Base-by-base conservation (phyloP, 805 yeast genomes). In the Starmerella gropengiesseri region DNA sequence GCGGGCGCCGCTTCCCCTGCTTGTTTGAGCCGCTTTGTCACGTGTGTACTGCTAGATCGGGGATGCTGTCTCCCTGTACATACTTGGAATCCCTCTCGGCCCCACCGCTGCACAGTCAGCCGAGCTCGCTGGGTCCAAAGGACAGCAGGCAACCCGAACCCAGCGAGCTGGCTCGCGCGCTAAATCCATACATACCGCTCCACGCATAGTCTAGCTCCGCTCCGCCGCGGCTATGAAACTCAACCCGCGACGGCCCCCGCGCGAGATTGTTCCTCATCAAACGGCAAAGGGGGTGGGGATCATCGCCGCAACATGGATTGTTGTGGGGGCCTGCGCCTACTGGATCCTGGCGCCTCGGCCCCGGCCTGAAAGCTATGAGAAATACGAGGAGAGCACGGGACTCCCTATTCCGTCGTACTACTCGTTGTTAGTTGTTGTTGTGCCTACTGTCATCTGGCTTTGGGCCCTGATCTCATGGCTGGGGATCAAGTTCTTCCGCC, bases 381-480 rank as follows among this genome's bases (percentile, higher is more conserved):
- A 37, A 11, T 40, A 44, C 40, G 59, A 56, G 29, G 48, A 51
- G 16, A 47, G 29, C 9, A 57, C 60, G 17, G 71, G 66, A 28
- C 60, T 60, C 47, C 70, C 71, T 1, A 50, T 68, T 4, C 55
- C 51, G 6, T 57, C 57, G 26, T 70, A 70, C 50, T 64, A 66
- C 47, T 57, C 63, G 1, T 50, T 61, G 7, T 55, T 66, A 1
- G 17, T 61, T 5, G 40, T 63, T 8, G 51, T 67, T 21, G 33
- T 60, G 11, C 62, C 66, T 5, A 66, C 63, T 7, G 57, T 62
- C 14, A 55, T 61, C 1, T 76, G 82, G 81, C 58, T 75, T 5
- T 82, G 94, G 93, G 74, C 86, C 31, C 61, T 76, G 8, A 62
- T 71, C 3, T 74, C 86, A 9, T 83, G 94, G 94, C 66, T 77